Base-by-base conservation (phyloP, 371 early-diverging fungal genomes). In the Cokeromyces recurvatus region DNA sequence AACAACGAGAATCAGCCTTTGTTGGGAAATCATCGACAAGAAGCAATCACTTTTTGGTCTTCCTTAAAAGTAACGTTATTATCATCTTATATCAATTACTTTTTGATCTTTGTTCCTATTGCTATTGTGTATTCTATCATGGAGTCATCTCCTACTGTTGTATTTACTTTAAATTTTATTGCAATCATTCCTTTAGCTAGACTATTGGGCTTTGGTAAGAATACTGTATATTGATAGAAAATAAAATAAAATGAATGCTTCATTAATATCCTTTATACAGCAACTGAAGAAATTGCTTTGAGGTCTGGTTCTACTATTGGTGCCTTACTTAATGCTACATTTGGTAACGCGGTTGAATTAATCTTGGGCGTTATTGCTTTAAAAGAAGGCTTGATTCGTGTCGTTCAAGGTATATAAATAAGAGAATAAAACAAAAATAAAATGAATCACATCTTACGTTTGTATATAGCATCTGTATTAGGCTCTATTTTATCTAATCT, bases 161-260 rank as follows among this genome's bases (percentile, higher is more conserved):
- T 96, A 92, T 53, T 96, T 51, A 45, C 77, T 14, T 72, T 92
- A 46, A 97, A 97, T 77, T 92, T 94, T 41, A 74, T 92, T 19
- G 94, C 94, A n/a, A 90, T 97, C 43, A 71, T 97, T 23, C 94
- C 94, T 6, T 62, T 95, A 32, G 94, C 95, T 31, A 91, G 90
- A 44, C 59, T 76, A 0, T 51, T 76, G 14, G 71, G 75, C 29
- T 66, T 70, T 31, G 65, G 74, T 69, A 64, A 53, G 47, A 27
- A 27, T 27, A 11, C 7, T 27, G 29, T 27, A 27, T 27, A 27
- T 7, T 27, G 5, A 34, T 34, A 29, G 29, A 29, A 29, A 29
- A 29, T 29, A 29, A 11, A n/a, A n/a, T n/a, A n/a, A n/a, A n/a
- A n/a, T n/a, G n/a, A n/a, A n/a, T n/a, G n/a, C n/a, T n/a, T n/a